phyloP scores from a whole-genome alignment of 2,329 filamentous ascomycete genomes.

The Diaporthe sp. region DNA sequence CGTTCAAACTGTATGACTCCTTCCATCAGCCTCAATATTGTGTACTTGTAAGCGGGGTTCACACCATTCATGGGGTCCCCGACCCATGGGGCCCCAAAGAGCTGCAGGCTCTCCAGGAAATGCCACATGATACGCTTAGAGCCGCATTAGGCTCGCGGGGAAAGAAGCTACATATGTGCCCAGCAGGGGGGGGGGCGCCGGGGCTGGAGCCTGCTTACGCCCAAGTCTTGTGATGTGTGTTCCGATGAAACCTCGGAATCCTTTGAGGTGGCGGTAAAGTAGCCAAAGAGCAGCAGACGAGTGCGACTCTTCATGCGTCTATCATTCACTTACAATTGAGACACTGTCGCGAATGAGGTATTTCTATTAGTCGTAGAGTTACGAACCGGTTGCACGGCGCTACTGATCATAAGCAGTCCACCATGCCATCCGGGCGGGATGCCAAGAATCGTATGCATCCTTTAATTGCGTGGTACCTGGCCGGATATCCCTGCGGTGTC shows the following conservation, averaged over 20 bases:
- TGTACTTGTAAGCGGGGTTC: not conserved
- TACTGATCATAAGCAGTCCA: not conserved
- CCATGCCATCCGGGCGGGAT: not conserved
- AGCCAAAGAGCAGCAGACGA: not conserved
- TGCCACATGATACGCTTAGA: conserved; percentile 1
- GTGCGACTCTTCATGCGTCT: not conserved
- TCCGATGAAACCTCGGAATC: conserved; percentile 7
- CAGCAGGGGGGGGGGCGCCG: conserved; percentile 8
- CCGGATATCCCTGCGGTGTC: not conserved
- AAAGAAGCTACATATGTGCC: not conserved
- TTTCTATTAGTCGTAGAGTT: not conserved
- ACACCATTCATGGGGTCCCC: conserved; percentile 2
- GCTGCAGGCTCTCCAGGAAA: conserved; percentile 9
- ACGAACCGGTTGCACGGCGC: not conserved
- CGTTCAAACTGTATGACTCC: conserved; percentile 1
- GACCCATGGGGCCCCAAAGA: conserved; percentile 1
- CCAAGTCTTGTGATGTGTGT: not conserved
- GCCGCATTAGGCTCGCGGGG: conserved; percentile 19
- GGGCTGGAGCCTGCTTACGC: conserved; percentile 12
- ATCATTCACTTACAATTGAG: not conserved
- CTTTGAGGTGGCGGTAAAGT: not conserved
- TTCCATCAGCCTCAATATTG: conserved; percentile 14
- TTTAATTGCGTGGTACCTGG: conserved; percentile 4
- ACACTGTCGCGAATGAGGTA: not conserved
- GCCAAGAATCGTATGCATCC: conserved; percentile 1